A percentile compares a stretch with the other conserved stretches of the same genome.
Conservation (phyloP, 805 yeast genomes). For the Yamadazyma philogaea region DNA sequence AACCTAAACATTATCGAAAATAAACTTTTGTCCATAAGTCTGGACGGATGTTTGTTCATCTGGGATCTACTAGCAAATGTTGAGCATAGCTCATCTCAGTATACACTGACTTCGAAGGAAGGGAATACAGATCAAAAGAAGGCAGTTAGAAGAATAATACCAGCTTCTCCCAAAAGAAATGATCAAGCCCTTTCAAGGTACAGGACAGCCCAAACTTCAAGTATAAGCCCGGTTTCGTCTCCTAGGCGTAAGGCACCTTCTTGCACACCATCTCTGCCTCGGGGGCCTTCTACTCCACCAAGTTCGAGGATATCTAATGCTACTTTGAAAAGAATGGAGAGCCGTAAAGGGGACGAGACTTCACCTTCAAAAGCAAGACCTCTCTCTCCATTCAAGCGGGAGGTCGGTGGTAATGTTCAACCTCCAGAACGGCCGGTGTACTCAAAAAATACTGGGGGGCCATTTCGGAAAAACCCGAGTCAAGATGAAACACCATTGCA, state of each 20-base stretch:
- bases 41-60: slow-evolving; percentile 53
- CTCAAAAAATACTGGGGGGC: too few relatives aligned
- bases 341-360: neutral
- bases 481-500: neutral
- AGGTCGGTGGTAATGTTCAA: too few relatives aligned
- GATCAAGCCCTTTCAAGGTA: neutral
- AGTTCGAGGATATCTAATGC: slow-evolving; percentile 24
- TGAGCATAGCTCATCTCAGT: neutral
- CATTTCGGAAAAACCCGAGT: too few relatives aligned
- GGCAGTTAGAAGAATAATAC: neutral
- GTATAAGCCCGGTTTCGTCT: neutral
- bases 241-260: slow-evolving; percentile 5
- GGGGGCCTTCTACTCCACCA: slow-evolving; percentile 17
- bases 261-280: slow-evolving; percentile 14
- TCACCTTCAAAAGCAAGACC: slow-evolving; percentile 10
- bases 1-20: slow-evolving; percentile 31
- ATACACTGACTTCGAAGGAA: neutral
- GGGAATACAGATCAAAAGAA: neutral
- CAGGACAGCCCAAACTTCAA: neutral
- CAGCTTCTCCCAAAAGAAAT: neutral
- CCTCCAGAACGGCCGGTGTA: too few relatives aligned
- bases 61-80: slow-evolving; percentile 33
- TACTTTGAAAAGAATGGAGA: slow-evolving; percentile 32
- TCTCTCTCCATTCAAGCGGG: neutral
- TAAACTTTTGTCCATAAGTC: slow-evolving; percentile 43